Evolutionary conservation across 495 filamentous ascomycete species (phyloP), one percentile per base, ranked within the genome.

Genomic region (Lophium mytilinum): DNA sequence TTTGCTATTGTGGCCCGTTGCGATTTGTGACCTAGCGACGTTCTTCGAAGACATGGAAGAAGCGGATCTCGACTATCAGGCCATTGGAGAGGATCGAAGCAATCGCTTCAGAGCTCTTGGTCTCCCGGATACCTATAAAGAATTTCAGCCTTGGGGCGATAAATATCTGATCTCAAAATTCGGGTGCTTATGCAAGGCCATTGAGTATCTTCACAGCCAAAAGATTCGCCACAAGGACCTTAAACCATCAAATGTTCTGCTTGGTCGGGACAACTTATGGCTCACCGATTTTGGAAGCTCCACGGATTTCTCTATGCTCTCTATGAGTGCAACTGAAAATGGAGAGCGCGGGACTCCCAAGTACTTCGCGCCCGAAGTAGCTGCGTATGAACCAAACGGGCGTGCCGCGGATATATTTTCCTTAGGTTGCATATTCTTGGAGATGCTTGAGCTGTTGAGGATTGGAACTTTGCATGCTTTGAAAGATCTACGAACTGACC

Each of bases 331-430:
- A 6, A 65, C 58, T 19, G 59, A 65, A 15, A 55, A 56, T 39
- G 49, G 58, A 14, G 61, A 64, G 37, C 57, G 57, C 9, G 62
- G 62, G 8, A 61, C 62, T 10, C 53, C 58, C 2, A 65, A 61
- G 42, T 65, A 65, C 47, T 65, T 61, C 35, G 62, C 62, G 4
- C 62, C 62, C 18, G 58, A 58, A 42, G 62, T 65, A 9, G 62
- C 62, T 11, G 24, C 9, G n/a, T 61, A 54, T 39, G 14, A 39
- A 39, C 49, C 41, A 4, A 65, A 37, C 37, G 57, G 62, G 3
- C 49, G 62, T 10, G 46, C 57, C 7, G 57, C 62, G 2, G 62
- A 65, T 40, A 58, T 65, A 9, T 65, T 65, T 54, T 65, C 62
- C 1, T 35, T 65, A 12, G 62, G 62, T 10, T 65, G 57, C 37